phyloP scores from a whole-genome alignment of 352 stramenopile genomes.

The Peronospora destructor region DNA sequence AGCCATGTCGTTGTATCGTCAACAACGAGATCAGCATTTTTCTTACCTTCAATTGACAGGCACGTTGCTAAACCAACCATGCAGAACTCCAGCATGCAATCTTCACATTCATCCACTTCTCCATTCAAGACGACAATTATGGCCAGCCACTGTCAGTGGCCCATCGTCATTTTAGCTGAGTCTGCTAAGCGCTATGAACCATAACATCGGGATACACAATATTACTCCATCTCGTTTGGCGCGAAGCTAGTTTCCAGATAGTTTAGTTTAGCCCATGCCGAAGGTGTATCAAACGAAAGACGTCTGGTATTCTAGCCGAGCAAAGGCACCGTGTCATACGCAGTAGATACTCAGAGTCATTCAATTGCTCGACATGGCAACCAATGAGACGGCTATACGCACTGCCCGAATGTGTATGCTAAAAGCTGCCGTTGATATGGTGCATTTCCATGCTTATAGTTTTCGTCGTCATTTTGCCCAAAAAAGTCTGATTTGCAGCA shows the following conservation, averaged over 20 bases:
- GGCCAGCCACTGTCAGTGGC: background rate
- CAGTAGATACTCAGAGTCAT: too few relatives aligned
- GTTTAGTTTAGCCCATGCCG: too few relatives aligned
- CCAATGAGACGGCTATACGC: constrained; percentile 6
- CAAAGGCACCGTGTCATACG: too few relatives aligned
- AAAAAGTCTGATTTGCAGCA: too few relatives aligned
- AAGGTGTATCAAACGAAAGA: too few relatives aligned
- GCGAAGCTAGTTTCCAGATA: too few relatives aligned
- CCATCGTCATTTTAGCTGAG: background rate
- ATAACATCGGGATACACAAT: too few relatives aligned
- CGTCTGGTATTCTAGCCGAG: too few relatives aligned
- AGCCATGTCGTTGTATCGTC: constrained; percentile 8
- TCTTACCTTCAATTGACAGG: constrained; percentile 3
- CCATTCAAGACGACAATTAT: background rate
- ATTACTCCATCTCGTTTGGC: too few relatives aligned
- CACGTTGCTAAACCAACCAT: background rate
- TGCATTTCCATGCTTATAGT: too few relatives aligned
- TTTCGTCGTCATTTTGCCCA: too few relatives aligned
- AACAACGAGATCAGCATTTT: constrained; percentile 3
- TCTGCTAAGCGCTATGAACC: too few relatives aligned
- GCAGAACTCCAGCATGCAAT: background rate
- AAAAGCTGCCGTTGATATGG: constrained; percentile 5
- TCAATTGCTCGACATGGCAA: background rate
- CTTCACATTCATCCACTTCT: background rate
- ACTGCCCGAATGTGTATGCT: background rate